phyloP scores from a whole-genome alignment of 805 yeast genomes.

The Metschnikowia similis region DNA sequence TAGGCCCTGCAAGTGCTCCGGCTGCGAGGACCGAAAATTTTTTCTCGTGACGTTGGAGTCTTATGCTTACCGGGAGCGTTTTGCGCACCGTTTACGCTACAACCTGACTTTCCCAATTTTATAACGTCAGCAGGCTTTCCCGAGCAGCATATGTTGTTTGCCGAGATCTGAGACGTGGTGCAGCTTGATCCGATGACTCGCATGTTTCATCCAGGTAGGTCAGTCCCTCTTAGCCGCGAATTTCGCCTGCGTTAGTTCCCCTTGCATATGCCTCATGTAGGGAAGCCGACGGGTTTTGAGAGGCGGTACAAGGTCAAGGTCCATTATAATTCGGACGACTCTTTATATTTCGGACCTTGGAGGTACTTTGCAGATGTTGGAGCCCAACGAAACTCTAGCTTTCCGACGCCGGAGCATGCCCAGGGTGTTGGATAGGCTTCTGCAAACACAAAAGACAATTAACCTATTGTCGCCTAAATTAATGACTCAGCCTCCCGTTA shows the following conservation, averaged over 20 bases:
- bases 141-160: not conserved
- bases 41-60: no score
- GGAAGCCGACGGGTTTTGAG: not conserved
- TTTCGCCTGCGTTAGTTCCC: not conserved
- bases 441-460: not conserved
- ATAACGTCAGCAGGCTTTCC: not conserved
- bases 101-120: not conserved
- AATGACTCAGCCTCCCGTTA: not conserved
- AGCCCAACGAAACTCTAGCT: not conserved
- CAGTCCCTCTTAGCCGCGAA: not conserved
- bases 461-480: not conserved
- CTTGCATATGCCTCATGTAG: slow-evolving; percentile 1
- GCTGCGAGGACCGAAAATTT: not conserved
- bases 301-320: not conserved
- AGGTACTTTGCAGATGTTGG: not conserved
- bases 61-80: no score
- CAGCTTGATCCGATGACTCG: not conserved
- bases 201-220: not conserved
- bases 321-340: not conserved
- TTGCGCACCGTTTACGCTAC: not conserved
- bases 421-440: not conserved
- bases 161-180: not conserved
- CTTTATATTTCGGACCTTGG: not conserved
- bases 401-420: not conserved
- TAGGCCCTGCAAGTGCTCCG: not conserved